These are phyloP conservation scores for Globisporangium splendens DNA, from an alignment of 352 stramenopile genomes.

Conservation along the genomic window DNA sequence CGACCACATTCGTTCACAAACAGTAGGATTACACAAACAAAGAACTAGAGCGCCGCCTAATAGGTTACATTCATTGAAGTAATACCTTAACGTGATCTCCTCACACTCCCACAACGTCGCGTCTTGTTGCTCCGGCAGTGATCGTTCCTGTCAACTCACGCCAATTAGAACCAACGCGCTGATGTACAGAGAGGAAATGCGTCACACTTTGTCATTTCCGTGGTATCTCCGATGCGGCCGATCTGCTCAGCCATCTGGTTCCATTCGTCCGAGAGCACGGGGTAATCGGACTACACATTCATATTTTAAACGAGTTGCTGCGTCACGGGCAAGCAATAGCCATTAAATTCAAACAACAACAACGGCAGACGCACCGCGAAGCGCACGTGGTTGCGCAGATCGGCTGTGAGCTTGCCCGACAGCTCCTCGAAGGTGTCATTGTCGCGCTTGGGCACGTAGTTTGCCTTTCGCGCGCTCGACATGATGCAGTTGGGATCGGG, in stretches of 20 bases:
- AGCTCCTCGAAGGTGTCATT: slow-evolving; percentile 81
- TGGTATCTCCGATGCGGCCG: slow-evolving; percentile 85
- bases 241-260: slow-evolving; percentile 88
- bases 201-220: slow-evolving; percentile 57
- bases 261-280: slow-evolving; percentile 86
- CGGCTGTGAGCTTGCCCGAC: slow-evolving; percentile 78
- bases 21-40: neutral
- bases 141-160: slow-evolving; percentile 43
- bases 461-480: slow-evolving; percentile 48
- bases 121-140: slow-evolving; percentile 78
- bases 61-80: neutral
- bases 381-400: slow-evolving; percentile 84
- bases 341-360: neutral
- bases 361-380: slow-evolving; percentile 58
- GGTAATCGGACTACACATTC: slow-evolving; percentile 61
- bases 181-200: neutral
- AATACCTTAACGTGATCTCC: slow-evolving; percentile 76
- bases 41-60: neutral
- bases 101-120: slow-evolving; percentile 90
- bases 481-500: slow-evolving; percentile 14
- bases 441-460: slow-evolving; percentile 58
- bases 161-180: neutral
- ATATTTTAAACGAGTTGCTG: neutral
- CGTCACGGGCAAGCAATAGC: neutral
- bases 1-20: slow-evolving; percentile 1